Evolutionary conservation across 2,329 filamentous ascomycete genomes (phyloP).

Genomic region (Tolypocladium ovalisporum): DNA sequence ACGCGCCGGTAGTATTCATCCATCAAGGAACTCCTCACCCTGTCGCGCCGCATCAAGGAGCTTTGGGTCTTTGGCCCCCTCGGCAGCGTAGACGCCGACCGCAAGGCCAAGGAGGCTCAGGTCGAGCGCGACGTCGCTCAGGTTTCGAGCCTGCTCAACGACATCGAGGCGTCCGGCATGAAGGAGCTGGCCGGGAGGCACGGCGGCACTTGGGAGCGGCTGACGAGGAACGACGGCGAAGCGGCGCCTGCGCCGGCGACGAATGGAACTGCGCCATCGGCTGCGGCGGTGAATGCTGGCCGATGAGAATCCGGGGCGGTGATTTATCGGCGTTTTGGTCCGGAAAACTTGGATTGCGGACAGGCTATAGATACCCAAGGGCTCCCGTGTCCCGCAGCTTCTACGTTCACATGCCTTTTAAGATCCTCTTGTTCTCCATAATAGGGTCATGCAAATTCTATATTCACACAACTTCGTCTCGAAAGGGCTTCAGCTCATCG

Average conservation of each 20-base stretch:
- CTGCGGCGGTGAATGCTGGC: not conserved
- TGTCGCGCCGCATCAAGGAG: constrained; percentile 33
- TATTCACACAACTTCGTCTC: not conserved
- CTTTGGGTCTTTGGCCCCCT: constrained; percentile 33
- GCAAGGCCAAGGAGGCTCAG: constrained; percentile 22
- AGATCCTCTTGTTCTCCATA: not conserved
- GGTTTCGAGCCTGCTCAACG: constrained; percentile 22
- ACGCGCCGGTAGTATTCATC: constrained; percentile 22
- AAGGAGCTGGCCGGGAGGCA: constrained; percentile 19
- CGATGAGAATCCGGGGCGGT: too few relatives aligned
- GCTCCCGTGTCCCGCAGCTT: not conserved
- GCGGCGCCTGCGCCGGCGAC: not conserved
- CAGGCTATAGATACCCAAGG: constrained; percentile 2
- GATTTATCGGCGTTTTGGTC: not conserved
- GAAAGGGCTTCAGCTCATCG: not conserved
- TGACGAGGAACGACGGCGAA: constrained; percentile 9
- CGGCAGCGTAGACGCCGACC: constrained; percentile 23
- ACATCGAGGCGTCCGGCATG: constrained; percentile 22
- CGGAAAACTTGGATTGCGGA: not conserved
- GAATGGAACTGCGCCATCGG: not conserved
- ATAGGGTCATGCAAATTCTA: not conserved
- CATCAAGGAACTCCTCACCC: constrained; percentile 32
- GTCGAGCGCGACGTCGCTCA: constrained; percentile 24
- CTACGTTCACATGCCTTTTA: not conserved
- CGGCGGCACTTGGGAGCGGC: constrained; percentile 25